Evolutionary conservation across 1,139 yeast species (phyloP).

Genomic region (Kurtzmaniella quercitrusa): DNA sequence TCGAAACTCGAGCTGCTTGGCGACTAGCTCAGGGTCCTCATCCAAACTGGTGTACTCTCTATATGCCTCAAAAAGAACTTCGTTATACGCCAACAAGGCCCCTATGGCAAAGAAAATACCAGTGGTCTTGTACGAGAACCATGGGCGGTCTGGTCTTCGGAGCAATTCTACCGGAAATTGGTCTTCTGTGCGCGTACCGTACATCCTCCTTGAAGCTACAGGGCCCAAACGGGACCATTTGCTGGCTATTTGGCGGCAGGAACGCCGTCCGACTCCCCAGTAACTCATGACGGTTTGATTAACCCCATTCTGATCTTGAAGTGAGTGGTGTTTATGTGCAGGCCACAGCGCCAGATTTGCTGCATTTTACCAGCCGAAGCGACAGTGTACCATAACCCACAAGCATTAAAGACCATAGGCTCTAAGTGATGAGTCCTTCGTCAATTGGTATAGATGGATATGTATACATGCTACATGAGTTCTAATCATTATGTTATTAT

Average conservation of each 20-base stretch:
- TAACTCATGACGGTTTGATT: background rate
- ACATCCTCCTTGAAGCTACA: background rate
- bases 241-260: background rate
- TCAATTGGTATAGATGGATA: no score
- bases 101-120: constrained; percentile 26
- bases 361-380: no score
- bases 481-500: background rate
- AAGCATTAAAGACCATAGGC: no score
- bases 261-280: background rate
- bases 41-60: constrained; percentile 26
- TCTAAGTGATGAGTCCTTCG: no score
- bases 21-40: constrained; percentile 15
- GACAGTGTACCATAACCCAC: no score
- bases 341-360: background rate
- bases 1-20: constrained; percentile 36
- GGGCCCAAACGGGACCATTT: background rate
- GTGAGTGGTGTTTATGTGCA: background rate
- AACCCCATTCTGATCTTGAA: background rate
- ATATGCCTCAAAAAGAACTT: constrained; percentile 29
- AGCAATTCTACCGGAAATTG: background rate
- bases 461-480: no score
- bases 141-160: constrained; percentile 15
- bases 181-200: background rate
- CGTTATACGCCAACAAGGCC: constrained; percentile 30
- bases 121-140: constrained; percentile 31